These are phyloP conservation scores for Cyberlindnera mrakii DNA, from an alignment of 805 yeast genomes.

Conservation along the genomic window DNA sequence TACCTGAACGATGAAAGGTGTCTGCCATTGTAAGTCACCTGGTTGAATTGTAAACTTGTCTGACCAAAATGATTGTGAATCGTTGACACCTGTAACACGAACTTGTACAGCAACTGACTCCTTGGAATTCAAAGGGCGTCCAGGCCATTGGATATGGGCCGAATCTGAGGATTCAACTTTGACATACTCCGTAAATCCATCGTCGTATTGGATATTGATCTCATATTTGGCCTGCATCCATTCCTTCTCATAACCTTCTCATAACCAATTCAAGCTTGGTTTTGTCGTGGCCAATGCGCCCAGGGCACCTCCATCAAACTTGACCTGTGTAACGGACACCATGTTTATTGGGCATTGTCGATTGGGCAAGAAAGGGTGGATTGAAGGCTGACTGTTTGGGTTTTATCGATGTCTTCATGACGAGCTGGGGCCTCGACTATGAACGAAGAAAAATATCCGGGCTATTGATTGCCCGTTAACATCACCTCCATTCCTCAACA, in stretches of 20 bases:
- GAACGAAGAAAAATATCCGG: too few species aligned
- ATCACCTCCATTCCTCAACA: too few species aligned
- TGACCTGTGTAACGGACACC: slow-evolving; percentile 5
- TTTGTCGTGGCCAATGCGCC: slow-evolving; percentile 7
- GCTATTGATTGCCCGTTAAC: too few species aligned
- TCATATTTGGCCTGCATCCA: slow-evolving; percentile 10
- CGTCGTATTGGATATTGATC: slow-evolving; percentile 2
- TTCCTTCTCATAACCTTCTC: slow-evolving; percentile 8
- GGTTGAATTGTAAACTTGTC: too few species aligned
- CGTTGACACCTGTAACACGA: too few species aligned
- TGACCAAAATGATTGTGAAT: too few species aligned
- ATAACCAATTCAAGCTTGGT: slow-evolving; percentile 9
- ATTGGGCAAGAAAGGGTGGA: not conserved
- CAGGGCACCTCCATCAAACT: slow-evolving; percentile 8
- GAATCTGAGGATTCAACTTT: slow-evolving; percentile 8
- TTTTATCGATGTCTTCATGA: too few species aligned
- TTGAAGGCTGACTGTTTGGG: not conserved
- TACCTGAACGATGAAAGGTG: slow-evolving; percentile 7
- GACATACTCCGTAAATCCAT: slow-evolving; percentile 1
- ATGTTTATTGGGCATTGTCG: not conserved
- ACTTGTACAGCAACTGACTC: too few species aligned
- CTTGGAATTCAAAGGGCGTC: too few species aligned
- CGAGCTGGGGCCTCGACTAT: too few species aligned
- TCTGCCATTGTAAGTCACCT: slow-evolving; percentile 8
- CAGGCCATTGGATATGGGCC: too few species aligned